Evolutionary conservation across 768 basidiomycete genomes (phyloP), one percentile per base, ranked within the genome.

Genomic region (Dentipellis fragilis): DNA sequence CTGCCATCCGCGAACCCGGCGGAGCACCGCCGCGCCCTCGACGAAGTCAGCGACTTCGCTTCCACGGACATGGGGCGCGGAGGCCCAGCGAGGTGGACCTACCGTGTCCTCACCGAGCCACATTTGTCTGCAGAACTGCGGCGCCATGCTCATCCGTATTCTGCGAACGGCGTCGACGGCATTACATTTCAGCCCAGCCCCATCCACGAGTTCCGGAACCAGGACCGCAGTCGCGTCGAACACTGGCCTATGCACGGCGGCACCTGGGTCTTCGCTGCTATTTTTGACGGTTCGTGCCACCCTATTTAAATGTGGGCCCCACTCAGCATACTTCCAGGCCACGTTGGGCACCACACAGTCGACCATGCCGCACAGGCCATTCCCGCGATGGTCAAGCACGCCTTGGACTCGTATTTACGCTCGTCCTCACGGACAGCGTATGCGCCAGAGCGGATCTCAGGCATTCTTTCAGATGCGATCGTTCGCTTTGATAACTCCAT

Each of bases 11-110:
- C 79, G 14, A 74, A 70, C 16, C 72, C 75, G 47, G 65, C 71
- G 4, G 80, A 81, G 52, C 70, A 77, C 57, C 71, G 75, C 34
- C 73, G 71, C 45, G 78, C 79, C 8, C 66, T 81, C 55, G 71
- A 76, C 39, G 79, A 81, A 62, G 80, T 80, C 51, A 76, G 73
- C 59, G 66, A 80, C 61, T 80, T 80, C 60, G 70, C 68, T 14
- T 69, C 67, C 17, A 81, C 80, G 6, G 78, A 81, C 64, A 74
- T 81, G 63, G 80, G 80, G 59, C 73, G 72, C 47, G 72, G 76
- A 8, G 80, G 78, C 35, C 70, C 67, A 52, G 73, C 74, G 36
- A 73, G 73, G 37, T 82, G 80, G 80, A 75, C 79, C 3, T 83
- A 80, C 63, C 76, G 74, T 16, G 62, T 73, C 23, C 71, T 81